phyloP scores from a whole-genome alignment of 2,329 filamentous ascomycete genomes.

The Colletotrichum camelliae region DNA sequence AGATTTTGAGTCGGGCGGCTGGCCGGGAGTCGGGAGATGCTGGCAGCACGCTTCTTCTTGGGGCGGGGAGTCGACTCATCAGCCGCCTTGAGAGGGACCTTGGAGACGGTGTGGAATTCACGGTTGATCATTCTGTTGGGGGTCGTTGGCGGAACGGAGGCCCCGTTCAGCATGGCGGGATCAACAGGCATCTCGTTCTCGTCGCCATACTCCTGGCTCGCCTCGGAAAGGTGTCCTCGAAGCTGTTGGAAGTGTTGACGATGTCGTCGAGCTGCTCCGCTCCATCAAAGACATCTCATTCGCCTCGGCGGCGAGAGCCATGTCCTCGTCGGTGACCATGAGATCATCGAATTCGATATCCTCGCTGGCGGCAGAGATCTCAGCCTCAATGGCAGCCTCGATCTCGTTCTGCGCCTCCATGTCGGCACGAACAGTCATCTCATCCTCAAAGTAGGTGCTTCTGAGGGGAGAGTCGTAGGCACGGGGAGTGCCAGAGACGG shows the following conservation, averaged over 20 bases:
- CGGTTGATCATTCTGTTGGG: conserved; percentile 59
- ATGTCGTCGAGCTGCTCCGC: conserved; percentile 41
- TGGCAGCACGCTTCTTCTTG: conserved; percentile 56
- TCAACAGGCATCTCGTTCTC: conserved; percentile 68
- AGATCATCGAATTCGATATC: conserved; percentile 48
- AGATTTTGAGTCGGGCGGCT: conserved; percentile 46
- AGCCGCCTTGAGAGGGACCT: conserved; percentile 75
- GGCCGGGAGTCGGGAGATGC: conserved; percentile 51
- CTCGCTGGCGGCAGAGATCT: conserved; percentile 29
- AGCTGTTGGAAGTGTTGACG: conserved; percentile 29
- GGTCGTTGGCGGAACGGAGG: conserved; percentile 53
- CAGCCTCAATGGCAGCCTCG: conserved; percentile 40
- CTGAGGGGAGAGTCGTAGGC: conserved; percentile 44
- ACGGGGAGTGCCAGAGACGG: conserved; percentile 23
- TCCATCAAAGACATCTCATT: conserved; percentile 65
- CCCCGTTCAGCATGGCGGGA: conserved; percentile 41
- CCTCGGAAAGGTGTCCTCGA: conserved; percentile 62
- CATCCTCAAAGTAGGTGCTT: conserved; percentile 65
- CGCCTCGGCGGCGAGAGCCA: conserved; percentile 62
- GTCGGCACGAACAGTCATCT: conserved; percentile 53
- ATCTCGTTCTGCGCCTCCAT: conserved; percentile 36
- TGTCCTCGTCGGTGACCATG: conserved; percentile 58
- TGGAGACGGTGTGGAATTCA: conserved; percentile 76
- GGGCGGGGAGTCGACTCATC: conserved; percentile 60
- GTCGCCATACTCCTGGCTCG: conserved; percentile 70